Evolutionary conservation across 257 asterid genomes (phyloP).

Genomic region (Gentiana straminea): DNA sequence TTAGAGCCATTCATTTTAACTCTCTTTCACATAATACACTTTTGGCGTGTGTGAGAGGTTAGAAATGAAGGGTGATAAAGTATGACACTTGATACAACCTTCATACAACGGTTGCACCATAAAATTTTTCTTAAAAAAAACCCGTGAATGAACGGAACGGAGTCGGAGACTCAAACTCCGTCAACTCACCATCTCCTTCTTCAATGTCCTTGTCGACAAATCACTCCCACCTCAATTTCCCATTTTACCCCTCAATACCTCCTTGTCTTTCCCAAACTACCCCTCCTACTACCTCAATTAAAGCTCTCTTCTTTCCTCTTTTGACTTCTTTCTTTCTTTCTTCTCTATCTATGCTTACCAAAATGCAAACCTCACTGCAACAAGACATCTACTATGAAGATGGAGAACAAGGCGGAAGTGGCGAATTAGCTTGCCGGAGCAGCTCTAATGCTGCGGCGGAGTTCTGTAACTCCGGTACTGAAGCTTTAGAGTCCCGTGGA

Average conservation of each 20-base stretch:
- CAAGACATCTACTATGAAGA: not conserved
- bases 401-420: not conserved
- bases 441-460: slow-evolving; percentile 6
- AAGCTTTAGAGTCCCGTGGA: not conserved
- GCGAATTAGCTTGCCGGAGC: not conserved
- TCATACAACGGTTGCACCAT: too few relatives aligned
- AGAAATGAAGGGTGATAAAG: too few relatives aligned
- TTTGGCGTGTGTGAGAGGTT: too few relatives aligned
- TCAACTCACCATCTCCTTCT: too few relatives aligned
- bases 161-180: too few relatives aligned
- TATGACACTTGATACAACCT: too few relatives aligned
- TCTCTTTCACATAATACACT: too few relatives aligned
- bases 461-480: too few relatives aligned
- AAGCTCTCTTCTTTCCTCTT: not conserved
- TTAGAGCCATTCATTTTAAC: too few relatives aligned
- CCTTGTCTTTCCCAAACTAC: not conserved
- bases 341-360: not conserved
- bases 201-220: too few relatives aligned
- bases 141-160: too few relatives aligned
- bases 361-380: slow-evolving; percentile 6
- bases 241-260: not conserved
- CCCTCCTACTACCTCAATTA: not conserved
- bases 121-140: too few relatives aligned
- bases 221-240: not conserved
- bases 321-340: not conserved